These are phyloP conservation scores for Phytophthora chlamydospora DNA, from an alignment of 352 stramenopile species.

Conservation along the genomic window DNA sequence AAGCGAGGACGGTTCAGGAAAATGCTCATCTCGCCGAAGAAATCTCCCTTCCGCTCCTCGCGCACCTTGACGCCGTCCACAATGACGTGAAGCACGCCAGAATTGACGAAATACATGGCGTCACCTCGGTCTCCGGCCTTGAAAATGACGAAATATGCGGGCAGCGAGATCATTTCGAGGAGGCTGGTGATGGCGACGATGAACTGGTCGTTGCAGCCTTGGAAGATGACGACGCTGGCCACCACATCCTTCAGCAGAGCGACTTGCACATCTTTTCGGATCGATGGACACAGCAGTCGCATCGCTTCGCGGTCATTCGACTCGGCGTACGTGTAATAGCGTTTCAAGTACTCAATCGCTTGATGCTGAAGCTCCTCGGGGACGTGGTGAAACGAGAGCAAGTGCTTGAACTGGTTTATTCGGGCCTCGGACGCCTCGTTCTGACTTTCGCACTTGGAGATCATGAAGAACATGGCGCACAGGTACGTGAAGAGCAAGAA, in stretches of 20 bases:
- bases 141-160: slow-evolving; percentile 59
- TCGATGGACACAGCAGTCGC: slow-evolving; percentile 64
- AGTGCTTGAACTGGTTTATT: slow-evolving; percentile 76
- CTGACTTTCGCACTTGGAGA: slow-evolving; percentile 77
- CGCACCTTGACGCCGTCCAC: slow-evolving; percentile 64
- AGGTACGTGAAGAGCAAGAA: slow-evolving; percentile 77
- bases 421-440: slow-evolving; percentile 55
- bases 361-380: slow-evolving; percentile 55
- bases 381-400: slow-evolving; percentile 70
- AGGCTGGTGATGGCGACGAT: slow-evolving; percentile 68
- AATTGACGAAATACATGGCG: slow-evolving; percentile 77
- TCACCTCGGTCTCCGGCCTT: slow-evolving; percentile 54
- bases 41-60: slow-evolving; percentile 61
- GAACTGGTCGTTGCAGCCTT: slow-evolving; percentile 66
- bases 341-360: slow-evolving; percentile 61
- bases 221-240: slow-evolving; percentile 60
- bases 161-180: slow-evolving; percentile 68
- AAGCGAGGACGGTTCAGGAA: slow-evolving; percentile 61
- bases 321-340: slow-evolving; percentile 67
- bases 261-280: slow-evolving; percentile 69
- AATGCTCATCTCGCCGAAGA: slow-evolving; percentile 71
- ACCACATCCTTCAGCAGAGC: slow-evolving; percentile 67
- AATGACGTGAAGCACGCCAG: slow-evolving; percentile 64
- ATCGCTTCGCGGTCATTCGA: slow-evolving; percentile 72
- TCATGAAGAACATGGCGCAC: slow-evolving; percentile 78